phyloP scores from a whole-genome alignment of 148 eudicot genomes.

The Cornus suecica region DNA sequence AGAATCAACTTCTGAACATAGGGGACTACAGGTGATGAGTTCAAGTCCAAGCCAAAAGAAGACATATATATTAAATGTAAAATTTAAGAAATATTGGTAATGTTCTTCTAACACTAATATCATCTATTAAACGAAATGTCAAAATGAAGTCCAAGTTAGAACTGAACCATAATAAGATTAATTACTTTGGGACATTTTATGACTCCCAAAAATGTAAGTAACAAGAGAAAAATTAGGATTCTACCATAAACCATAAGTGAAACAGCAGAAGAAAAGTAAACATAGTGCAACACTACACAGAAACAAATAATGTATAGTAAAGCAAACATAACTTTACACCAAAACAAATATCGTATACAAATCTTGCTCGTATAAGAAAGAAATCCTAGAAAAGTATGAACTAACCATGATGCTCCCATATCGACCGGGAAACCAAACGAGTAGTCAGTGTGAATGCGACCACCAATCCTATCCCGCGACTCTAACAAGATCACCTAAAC shows the following conservation, averaged over 20 bases:
- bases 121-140: too few relatives aligned
- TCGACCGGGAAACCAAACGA: constrained; percentile 97
- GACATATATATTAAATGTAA: too few relatives aligned
- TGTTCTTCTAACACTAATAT: too few relatives aligned
- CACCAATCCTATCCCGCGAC: constrained; percentile 95
- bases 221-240: too few relatives aligned
- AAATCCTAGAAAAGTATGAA: constrained; percentile 12
- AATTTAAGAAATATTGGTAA: too few relatives aligned
- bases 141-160: too few relatives aligned
- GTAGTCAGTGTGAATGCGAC: constrained; percentile 94
- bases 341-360: not conserved
- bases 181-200: too few relatives aligned
- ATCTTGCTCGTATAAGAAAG: constrained; percentile 7
- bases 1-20: not conserved
- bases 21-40: not conserved
- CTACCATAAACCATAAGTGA: not conserved
- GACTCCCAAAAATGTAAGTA: too few relatives aligned
- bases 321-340: not conserved
- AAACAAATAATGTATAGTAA: not conserved
- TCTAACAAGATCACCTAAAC: constrained; percentile 84
- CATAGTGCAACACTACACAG: not conserved
- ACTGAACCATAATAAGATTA: too few relatives aligned
- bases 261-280: not conserved
- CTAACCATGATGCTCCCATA: constrained; percentile 99
- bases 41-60: too few relatives aligned